Evolutionary conservation across 345 rosid genomes (phyloP).

Genomic region (Clausena lansium): DNA sequence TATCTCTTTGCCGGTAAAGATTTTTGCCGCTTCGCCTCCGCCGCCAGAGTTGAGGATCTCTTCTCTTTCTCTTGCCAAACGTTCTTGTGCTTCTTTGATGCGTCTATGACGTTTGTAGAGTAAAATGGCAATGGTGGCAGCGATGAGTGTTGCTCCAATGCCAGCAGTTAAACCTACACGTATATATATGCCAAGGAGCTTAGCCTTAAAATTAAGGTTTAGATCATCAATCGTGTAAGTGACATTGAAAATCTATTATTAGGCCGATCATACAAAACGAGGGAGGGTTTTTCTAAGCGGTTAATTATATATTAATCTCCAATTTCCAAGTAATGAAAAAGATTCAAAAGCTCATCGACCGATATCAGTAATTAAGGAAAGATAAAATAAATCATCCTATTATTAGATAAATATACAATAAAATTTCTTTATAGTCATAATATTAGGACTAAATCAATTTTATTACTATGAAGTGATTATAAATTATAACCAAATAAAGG

Average conservation of each 20-base stretch:
- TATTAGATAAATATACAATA: neutral
- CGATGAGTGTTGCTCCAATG: slow-evolving; percentile 18
- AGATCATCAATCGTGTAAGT: neutral
- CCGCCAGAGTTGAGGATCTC: slow-evolving; percentile 34
- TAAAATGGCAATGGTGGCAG: slow-evolving; percentile 11
- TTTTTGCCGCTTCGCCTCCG: slow-evolving; percentile 35
- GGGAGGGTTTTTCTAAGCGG: neutral
- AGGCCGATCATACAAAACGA: neutral
- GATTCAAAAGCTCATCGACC: neutral
- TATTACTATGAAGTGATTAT: too few relatives aligned
- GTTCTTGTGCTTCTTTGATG: slow-evolving; percentile 29
- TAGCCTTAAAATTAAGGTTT: neutral
- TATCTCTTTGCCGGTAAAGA: slow-evolving; percentile 37
- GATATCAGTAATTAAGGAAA: neutral
- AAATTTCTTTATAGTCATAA: too few relatives aligned
- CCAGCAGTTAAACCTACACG: slow-evolving; percentile 36
- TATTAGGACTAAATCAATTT: too few relatives aligned
- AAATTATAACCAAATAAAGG: too few relatives aligned
- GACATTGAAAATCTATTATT: neutral
- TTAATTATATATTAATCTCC: neutral
- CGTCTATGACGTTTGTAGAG: slow-evolving; percentile 34
- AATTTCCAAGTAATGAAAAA: neutral
- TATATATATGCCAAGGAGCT: neutral
- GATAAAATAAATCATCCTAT: neutral
- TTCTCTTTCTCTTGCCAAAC: slow-evolving; percentile 32